Evolutionary conservation across 2,329 filamentous ascomycete species (phyloP).

Genomic region (Pseudocercospora ulei): DNA sequence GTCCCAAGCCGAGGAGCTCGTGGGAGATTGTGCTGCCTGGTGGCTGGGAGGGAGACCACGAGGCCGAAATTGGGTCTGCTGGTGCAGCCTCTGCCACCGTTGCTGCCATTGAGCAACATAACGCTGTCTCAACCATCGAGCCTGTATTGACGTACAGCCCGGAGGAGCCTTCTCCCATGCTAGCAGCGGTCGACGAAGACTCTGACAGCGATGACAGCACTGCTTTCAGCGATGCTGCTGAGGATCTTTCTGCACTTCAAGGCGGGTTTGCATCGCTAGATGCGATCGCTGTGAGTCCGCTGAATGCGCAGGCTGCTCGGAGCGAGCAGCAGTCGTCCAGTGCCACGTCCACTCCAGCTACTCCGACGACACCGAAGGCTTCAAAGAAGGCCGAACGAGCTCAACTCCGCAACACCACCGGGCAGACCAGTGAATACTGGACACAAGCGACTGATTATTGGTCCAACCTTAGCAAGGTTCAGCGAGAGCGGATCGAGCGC

Average conservation of each 20-base stretch:
- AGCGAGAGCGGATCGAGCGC: constrained; percentile 52
- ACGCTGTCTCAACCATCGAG: constrained; percentile 7
- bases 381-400: constrained; percentile 11
- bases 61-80: constrained; percentile 10
- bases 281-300: constrained; percentile 57
- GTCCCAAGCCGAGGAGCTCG: constrained; percentile 17
- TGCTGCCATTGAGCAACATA: constrained; percentile 7
- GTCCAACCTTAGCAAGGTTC: constrained; percentile 55
- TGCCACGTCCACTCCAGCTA: constrained; percentile 23
- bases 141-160: constrained; percentile 17
- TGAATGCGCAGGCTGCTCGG: constrained; percentile 18
- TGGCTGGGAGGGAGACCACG: constrained; percentile 23
- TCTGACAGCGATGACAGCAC: constrained; percentile 43
- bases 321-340: not conserved
- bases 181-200: constrained; percentile 26
- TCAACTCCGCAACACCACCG: not conserved
- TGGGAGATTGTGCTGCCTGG: constrained; percentile 28
- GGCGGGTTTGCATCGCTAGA: constrained; percentile 63
- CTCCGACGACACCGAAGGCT: constrained; percentile 22
- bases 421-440: constrained; percentile 47
- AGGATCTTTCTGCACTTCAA: constrained; percentile 58
- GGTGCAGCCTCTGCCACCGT: constrained; percentile 12
- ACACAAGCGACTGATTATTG: constrained; percentile 59
- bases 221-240: constrained; percentile 67
- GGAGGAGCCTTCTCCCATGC: constrained; percentile 13